These are phyloP conservation scores for Chondrus crispus DNA, from an alignment of 23 red algal species.

Conservation along the genomic window DNA sequence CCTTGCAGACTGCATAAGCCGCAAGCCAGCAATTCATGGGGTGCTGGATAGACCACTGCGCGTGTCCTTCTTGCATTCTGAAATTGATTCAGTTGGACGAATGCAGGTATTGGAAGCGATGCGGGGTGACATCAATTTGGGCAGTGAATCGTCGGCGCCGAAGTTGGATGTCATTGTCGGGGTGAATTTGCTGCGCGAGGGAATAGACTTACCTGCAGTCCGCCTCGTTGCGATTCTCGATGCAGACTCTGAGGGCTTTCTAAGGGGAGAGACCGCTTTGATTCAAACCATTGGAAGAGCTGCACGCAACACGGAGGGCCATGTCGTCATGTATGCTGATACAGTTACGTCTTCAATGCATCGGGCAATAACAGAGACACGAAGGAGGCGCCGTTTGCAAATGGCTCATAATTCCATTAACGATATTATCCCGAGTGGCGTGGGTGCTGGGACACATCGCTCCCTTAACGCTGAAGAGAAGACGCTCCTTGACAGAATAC, in stretches of 20 bases:
- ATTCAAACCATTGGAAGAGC: constrained; percentile 91
- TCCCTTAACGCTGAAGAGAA: background rate
- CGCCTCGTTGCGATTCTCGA: constrained; percentile 89
- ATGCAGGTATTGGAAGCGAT: constrained; percentile 75
- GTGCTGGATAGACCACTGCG: constrained; percentile 43
- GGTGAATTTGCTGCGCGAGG: constrained; percentile 85
- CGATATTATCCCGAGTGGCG: constrained; percentile 19
- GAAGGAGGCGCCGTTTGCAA: constrained; percentile 64
- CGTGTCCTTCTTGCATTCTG: constrained; percentile 83
- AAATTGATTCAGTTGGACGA: constrained; percentile 73
- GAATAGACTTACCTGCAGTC: constrained; percentile 77
- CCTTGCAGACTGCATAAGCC: constrained; percentile 49
- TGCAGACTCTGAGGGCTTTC: constrained; percentile 88
- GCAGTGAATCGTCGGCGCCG: background rate
- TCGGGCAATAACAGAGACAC: constrained; percentile 69
- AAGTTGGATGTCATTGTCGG: constrained; percentile 76
- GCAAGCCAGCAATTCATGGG: constrained; percentile 30
- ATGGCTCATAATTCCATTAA: constrained; percentile 62
- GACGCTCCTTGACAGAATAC: constrained; percentile 10
- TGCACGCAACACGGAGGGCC: constrained; percentile 72
- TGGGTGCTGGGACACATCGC: background rate
- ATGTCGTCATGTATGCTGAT: constrained; percentile 87
- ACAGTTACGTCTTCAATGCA: constrained; percentile 65
- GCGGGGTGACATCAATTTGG: background rate
- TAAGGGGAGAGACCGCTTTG: constrained; percentile 74